Evolutionary conservation across 495 filamentous ascomycete species (phyloP), one percentile per base, ranked within the genome.

Genomic region (Neurospora sublineolata): DNA sequence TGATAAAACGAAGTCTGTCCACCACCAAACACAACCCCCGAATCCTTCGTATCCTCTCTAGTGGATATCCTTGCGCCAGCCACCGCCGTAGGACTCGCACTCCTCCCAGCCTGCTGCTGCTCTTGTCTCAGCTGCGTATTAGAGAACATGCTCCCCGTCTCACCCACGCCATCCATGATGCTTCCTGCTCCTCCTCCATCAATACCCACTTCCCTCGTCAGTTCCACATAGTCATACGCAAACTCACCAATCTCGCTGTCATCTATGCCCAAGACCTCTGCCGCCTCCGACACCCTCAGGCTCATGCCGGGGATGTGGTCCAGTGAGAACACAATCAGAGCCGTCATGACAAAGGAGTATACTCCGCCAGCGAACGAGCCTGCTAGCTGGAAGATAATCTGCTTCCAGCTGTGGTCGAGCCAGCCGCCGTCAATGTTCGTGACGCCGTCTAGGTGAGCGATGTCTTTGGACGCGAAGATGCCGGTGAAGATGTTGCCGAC

Each of bases 241-340:
- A 97, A 98, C 84, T 98, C 94, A 79, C 94, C 94, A 78, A 97
- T 94, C 83, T 98, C 93, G 37, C 92, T 90, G 79, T 97, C 94
- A 78, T 98, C 94, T 72, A 97, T 94, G 75, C 94, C 94, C 69
- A 94, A 83, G 42, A 97, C 89, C 81, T 98, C 94, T 39, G 93
- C 90, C 72, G 96, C 92, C 78, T 97, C 92, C 20, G 83, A 84
- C 0, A 91, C 91, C 60, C 94, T 92, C 68, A 98, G 89, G 73
- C 87, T 88, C 20, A 97, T 84, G 14, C 92, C 92, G 3, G 94
- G 94, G 44, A 97, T 88, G 71, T 94, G 84, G 79, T 97, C 96
- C 82, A 97, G 89, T 72, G 96, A 58, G 79, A 95, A 92, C 39
- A 97, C 87, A 76, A 98, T 97, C 72, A 96, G 80, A 80, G 90